These are phyloP conservation scores for Peterozyma xylosa DNA, from an alignment of 805 yeast species.

Conservation along the genomic window DNA sequence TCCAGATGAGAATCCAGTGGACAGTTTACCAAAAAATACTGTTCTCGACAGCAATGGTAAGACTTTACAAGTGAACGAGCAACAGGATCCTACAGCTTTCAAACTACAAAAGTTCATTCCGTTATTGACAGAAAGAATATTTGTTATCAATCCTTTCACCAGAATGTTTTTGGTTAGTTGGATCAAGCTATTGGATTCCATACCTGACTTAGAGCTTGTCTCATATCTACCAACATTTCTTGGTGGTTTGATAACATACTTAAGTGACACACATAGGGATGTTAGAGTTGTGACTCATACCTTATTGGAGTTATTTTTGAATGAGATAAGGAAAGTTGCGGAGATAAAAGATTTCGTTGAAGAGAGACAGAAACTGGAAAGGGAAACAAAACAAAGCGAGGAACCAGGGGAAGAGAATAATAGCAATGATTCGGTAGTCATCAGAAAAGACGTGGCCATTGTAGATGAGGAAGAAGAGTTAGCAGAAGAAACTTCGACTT, in stretches of 20 bases:
- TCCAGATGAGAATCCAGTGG: constrained; percentile 20
- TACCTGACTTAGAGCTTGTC: constrained; percentile 84
- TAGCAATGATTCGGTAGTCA: constrained; percentile 16
- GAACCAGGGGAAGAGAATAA: constrained; percentile 14
- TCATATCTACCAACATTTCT: constrained; percentile 84
- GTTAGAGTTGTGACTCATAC: constrained; percentile 81
- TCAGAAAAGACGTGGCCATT: constrained; percentile 21
- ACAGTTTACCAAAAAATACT: constrained; percentile 28
- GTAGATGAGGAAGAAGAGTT: constrained; percentile 3
- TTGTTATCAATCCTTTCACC: constrained; percentile 88
- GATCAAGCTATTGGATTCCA: constrained; percentile 86
- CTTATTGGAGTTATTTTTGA: constrained; percentile 64
- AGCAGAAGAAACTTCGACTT: constrained; percentile 1
- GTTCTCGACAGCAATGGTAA: constrained; percentile 51
- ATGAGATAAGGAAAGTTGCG: constrained; percentile 73
- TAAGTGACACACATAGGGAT: constrained; percentile 79
- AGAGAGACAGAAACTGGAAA: constrained; percentile 13
- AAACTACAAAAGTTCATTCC: constrained; percentile 86
- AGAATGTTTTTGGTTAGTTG: constrained; percentile 89
- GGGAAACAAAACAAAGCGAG: constrained; percentile 12
- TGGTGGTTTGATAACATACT: constrained; percentile 72
- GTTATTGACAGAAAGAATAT: constrained; percentile 81
- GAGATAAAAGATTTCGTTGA: constrained; percentile 53
- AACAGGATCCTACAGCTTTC: constrained; percentile 65
- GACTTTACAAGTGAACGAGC: constrained; percentile 50